A percentile compares a stretch with the other conserved stretches of the same genome.
Evolutionary conservation across 805 yeast genomes (phyloP).

Genomic region (Wickerhamiella musiphila): DNA sequence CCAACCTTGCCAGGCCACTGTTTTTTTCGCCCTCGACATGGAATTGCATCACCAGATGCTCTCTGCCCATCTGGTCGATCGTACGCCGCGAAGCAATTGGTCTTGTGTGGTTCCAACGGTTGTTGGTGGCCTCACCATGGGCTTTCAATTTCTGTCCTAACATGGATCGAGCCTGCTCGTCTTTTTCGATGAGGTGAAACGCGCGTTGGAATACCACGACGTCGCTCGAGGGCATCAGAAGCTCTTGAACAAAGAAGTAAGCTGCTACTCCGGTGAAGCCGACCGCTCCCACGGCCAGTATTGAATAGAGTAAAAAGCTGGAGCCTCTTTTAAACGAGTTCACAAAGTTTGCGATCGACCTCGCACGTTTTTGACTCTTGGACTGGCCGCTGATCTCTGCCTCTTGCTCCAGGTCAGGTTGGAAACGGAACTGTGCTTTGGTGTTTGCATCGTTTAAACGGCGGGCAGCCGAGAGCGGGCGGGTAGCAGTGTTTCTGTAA

Average conservation of each 20-base stretch:
- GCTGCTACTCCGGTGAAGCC: constrained; percentile 35
- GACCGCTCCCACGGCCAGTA: constrained; percentile 21
- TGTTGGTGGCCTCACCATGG: constrained; percentile 51
- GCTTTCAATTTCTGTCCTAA: constrained; percentile 59
- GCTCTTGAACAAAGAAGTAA: constrained; percentile 60
- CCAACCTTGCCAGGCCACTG: constrained; percentile 59
- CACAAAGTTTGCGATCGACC: too few species aligned
- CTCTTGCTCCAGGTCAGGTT: too few species aligned
- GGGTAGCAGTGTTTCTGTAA: too few species aligned
- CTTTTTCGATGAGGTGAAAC: constrained; percentile 56
- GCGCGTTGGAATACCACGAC: constrained; percentile 82
- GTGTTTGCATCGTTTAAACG: too few species aligned
- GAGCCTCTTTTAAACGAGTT: constrained; percentile 14
- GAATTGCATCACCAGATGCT: constrained; percentile 69
- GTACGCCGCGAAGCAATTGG: constrained; percentile 50
- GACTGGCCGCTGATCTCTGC: too few species aligned
- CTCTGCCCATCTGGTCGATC: constrained; percentile 58
- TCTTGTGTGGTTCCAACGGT: constrained; percentile 76
- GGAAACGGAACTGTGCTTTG: too few species aligned
- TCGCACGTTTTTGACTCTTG: too few species aligned
- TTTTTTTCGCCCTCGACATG: constrained; percentile 57
- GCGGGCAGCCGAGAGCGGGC: too few species aligned
- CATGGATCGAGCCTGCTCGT: constrained; percentile 37
- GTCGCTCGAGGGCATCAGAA: constrained; percentile 80
- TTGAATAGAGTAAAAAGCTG: constrained; percentile 20